A percentile compares a stretch with the other conserved stretches of the same genome.
These are phyloP conservation scores for Wickerhamomyces kurtzmanii DNA, from an alignment of 805 yeast species.

Conservation along the genomic window DNA sequence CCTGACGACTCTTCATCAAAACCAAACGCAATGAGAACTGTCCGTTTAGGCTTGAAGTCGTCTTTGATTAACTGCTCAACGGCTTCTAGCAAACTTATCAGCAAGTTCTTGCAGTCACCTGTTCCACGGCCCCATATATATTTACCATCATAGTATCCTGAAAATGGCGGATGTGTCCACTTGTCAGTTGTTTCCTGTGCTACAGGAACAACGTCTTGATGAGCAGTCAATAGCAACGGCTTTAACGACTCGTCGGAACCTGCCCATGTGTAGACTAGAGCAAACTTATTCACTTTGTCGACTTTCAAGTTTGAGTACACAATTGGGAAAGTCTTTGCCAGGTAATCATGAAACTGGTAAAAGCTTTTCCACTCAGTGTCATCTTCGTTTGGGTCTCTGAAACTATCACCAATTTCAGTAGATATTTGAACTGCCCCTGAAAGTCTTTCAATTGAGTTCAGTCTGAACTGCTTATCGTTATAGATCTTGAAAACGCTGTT, in stretches of 20 bases:
- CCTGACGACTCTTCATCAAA: constrained; percentile 63
- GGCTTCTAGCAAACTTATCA: constrained; percentile 49
- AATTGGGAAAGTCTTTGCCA: constrained; percentile 38
- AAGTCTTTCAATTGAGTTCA: constrained; percentile 24
- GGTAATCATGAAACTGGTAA: constrained; percentile 34
- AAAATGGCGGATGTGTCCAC: constrained; percentile 55
- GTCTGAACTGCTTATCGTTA: constrained; percentile 18
- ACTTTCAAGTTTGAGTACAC: constrained; percentile 31
- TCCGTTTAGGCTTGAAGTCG: constrained; percentile 38
- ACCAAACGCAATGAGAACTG: constrained; percentile 50
- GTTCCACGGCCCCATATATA: constrained; percentile 58
- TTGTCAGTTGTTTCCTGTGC: constrained; percentile 37
- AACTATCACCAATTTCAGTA: constrained; percentile 43
- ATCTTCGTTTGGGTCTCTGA: constrained; percentile 28
- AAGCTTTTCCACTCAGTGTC: constrained; percentile 36
- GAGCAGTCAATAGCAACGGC: constrained; percentile 58
- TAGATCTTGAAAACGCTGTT: no score
- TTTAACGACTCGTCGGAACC: constrained; percentile 36
- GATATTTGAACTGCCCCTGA: constrained; percentile 45
- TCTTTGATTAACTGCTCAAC: constrained; percentile 31
- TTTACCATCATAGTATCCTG: constrained; percentile 47
- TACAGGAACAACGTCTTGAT: constrained; percentile 68
- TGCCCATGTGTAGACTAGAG: constrained; percentile 44
- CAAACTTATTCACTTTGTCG: constrained; percentile 43
- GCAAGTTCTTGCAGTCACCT: constrained; percentile 52